Conservation (phyloP, 352 stramenopile genomes). For the Thalassiosira sp. region DNA sequence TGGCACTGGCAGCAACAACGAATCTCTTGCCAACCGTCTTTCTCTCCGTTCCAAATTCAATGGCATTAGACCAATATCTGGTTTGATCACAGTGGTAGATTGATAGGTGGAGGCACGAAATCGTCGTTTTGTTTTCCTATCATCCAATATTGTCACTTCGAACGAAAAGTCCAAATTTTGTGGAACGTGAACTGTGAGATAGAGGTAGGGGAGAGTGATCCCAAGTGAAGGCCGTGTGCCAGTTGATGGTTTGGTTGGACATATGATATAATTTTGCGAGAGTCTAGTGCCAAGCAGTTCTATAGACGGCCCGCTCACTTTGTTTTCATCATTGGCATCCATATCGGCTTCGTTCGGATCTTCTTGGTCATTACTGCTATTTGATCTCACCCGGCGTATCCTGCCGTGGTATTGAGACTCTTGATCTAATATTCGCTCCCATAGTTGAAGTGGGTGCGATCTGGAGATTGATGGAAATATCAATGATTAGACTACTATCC, state of each 20-base stretch:
- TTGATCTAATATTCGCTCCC: conserved; percentile 85
- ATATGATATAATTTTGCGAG: conserved; percentile 95
- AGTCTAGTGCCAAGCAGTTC: conserved; percentile 96
- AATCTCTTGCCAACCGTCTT: conserved; percentile 14
- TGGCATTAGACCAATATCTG: conserved; percentile 97
- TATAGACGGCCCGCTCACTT: conserved; percentile 87
- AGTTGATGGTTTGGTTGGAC: conserved; percentile 74
- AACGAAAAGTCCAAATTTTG: conserved; percentile 97
- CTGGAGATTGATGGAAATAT: conserved; percentile 9
- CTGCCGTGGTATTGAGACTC: not conserved
- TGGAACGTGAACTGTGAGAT: conserved; percentile 97
- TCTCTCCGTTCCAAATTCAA: conserved; percentile 91
- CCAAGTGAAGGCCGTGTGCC: conserved; percentile 91
- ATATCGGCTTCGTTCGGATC: conserved; percentile 91
- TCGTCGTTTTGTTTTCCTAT: conserved; percentile 93
- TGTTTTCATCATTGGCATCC: conserved; percentile 87
- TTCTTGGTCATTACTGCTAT: conserved; percentile 78
- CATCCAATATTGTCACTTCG: conserved; percentile 95
- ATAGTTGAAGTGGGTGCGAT: conserved; percentile 95
- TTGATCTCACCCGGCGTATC: conserved; percentile 71
- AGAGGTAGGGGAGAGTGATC: conserved; percentile 95
- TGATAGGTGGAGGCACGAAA: conserved; percentile 96
- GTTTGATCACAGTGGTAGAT: conserved; percentile 94
- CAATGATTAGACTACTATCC: not conserved
- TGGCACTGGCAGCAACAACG: conserved; percentile 9